phyloP scores from a whole-genome alignment of 2,329 filamentous ascomycete genomes.

The Pseudopyricularia javanii region DNA sequence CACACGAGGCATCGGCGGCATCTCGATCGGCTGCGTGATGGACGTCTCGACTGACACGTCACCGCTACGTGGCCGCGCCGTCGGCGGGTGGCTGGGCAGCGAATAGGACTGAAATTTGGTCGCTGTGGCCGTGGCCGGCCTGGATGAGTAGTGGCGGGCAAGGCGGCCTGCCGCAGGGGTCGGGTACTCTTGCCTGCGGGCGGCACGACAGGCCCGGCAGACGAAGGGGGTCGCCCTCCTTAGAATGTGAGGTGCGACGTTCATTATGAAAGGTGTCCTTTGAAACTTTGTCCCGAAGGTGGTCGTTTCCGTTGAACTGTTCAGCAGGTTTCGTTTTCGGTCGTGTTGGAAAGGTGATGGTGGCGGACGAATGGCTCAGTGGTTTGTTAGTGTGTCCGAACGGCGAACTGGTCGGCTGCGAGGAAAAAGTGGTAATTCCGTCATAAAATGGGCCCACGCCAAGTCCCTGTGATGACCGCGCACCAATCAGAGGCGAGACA shows the following conservation, averaged over 20 bases:
- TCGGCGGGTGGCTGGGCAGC: conserved; percentile 22
- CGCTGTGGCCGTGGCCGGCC: conserved; percentile 15
- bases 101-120: conserved; percentile 38
- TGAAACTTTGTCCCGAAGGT: neutral
- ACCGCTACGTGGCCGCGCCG: conserved; percentile 27
- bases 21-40: conserved; percentile 18
- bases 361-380: neutral
- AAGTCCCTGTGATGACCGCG: conserved; percentile 10
- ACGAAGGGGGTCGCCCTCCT: conserved; percentile 21
- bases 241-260: conserved; percentile 20
- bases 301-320: neutral
- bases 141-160: conserved; percentile 27
- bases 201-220: conserved; percentile 22
- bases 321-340: neutral
- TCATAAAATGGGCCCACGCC: conserved; percentile 11
- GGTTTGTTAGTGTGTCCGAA: neutral
- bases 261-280: conserved; percentile 21
- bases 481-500: conserved; percentile 13
- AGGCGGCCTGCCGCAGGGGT: conserved; percentile 15
- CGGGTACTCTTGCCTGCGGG: neutral
- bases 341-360: neutral
- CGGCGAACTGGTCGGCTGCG: conserved; percentile 3
- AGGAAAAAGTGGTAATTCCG: neutral
- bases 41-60: conserved; percentile 30
- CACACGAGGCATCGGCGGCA: conserved; percentile 28